A percentile compares a stretch with the other conserved stretches of the same genome.
Conservation (phyloP, 306 rosid genomes). For the Ormosia emarginata region DNA sequence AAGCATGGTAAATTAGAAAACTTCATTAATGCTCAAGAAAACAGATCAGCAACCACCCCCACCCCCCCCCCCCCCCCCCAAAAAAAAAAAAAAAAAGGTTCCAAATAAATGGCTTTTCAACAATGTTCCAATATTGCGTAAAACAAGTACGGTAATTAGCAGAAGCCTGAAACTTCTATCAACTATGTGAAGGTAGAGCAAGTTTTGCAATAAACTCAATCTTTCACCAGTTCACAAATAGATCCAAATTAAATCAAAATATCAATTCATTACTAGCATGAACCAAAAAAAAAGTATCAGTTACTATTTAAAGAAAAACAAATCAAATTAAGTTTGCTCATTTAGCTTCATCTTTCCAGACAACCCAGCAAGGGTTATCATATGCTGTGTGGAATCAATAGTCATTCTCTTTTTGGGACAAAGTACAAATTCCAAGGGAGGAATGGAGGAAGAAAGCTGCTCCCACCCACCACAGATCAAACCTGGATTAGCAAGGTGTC, state of each 20-base stretch:
- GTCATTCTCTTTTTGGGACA: not conserved
- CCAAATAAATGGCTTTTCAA: not conserved
- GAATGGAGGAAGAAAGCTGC: not conserved
- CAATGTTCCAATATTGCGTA: not conserved
- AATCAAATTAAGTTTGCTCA: not conserved
- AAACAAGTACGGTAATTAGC: slow-evolving; percentile 3
- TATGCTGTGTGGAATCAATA: not conserved
- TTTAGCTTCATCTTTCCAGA: not conserved
- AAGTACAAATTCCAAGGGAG: not conserved
- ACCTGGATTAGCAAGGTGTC: not conserved
- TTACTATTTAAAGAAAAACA: slow-evolving; percentile 2
- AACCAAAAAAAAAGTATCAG: not conserved
- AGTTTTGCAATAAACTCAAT: not conserved
- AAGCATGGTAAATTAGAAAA: not conserved
- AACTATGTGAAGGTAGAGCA: slow-evolving; percentile 1
- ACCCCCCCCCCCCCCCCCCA: not conserved
- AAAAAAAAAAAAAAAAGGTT: not conserved
- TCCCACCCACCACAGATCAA: not conserved
- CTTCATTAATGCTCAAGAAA: not conserved
- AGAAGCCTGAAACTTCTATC: slow-evolving; percentile 11
- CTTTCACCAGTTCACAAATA: not conserved
- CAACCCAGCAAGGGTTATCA: not conserved
- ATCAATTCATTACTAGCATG: slow-evolving; percentile 10
- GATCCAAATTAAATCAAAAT: not conserved
- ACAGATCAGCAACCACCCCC: not conserved